These are phyloP conservation scores for Botryotinia calthae DNA, from an alignment of 2,329 filamentous ascomycete genomes.

Conservation along the genomic window DNA sequence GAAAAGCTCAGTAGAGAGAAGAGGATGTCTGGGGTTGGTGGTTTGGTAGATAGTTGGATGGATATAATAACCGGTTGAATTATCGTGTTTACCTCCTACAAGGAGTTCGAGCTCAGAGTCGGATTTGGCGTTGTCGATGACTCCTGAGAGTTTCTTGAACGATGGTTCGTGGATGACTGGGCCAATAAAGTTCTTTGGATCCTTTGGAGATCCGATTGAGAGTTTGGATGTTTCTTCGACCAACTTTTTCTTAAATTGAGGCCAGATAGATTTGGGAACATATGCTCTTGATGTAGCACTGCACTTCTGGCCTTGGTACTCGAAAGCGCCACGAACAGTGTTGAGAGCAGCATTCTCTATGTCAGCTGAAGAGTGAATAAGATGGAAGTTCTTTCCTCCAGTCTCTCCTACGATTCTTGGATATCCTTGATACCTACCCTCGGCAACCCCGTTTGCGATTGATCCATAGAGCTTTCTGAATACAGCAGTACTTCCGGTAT, in stretches of 20 bases:
- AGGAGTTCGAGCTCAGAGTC: constrained; percentile 71
- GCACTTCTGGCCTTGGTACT: constrained; percentile 91
- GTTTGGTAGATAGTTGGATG: constrained; percentile 80
- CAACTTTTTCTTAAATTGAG: constrained; percentile 65
- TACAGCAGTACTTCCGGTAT: constrained; percentile 87
- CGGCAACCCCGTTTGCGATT: constrained; percentile 76
- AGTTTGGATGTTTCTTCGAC: constrained; percentile 66
- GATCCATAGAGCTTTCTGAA: constrained; percentile 87
- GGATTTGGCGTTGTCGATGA: constrained; percentile 76
- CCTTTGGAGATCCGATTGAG: constrained; percentile 65
- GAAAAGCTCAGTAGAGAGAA: constrained; percentile 78
- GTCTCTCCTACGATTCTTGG: constrained; percentile 88
- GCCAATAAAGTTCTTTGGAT: constrained; percentile 76
- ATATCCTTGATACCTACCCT: constrained; percentile 80
- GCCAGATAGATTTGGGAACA: constrained; percentile 71
- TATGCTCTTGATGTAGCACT: constrained; percentile 80
- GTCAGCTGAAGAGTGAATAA: constrained; percentile 75
- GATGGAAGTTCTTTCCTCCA: constrained; percentile 90
- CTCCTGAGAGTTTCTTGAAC: constrained; percentile 74
- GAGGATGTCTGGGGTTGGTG: constrained; percentile 68
- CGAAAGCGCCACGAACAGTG: constrained; percentile 82
- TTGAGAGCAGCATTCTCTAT: constrained; percentile 75
- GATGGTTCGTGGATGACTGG: constrained; percentile 83
- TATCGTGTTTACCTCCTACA: constrained; percentile 73
- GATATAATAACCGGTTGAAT: constrained; percentile 77